Percentiles rank a stretch among this genome's conserved stretches.
Conservation (phyloP, 2,329 filamentous ascomycete species). For the Penicillium sclerotiorum region DNA sequence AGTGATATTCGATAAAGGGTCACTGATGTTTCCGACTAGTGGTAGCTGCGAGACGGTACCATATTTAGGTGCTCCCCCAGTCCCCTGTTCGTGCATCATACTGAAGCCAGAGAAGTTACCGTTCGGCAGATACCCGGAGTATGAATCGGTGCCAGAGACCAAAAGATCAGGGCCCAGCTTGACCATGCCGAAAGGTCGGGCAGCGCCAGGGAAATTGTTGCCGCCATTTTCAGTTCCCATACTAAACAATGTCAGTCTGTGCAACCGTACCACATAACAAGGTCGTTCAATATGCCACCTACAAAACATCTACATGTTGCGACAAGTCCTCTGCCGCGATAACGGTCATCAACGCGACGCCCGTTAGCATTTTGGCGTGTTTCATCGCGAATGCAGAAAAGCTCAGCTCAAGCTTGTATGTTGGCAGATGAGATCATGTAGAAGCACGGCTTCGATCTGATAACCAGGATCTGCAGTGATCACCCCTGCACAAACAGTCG, state of each 20-base stretch:
- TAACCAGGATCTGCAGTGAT: not conserved
- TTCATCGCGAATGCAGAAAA: constrained; percentile 8
- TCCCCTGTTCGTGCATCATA: constrained; percentile 68
- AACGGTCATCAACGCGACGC: constrained; percentile 16
- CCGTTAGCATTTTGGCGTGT: constrained; percentile 10
- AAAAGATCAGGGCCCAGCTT: constrained; percentile 48
- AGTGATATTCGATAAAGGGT: constrained; percentile 61
- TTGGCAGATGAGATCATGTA: not conserved
- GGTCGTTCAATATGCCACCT: constrained; percentile 9
- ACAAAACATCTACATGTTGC: constrained; percentile 35
- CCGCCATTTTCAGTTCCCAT: constrained; percentile 39
- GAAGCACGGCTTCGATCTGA: not conserved
- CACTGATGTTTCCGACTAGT: constrained; percentile 51
- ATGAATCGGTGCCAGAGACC: constrained; percentile 38
- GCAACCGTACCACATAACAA: too few species aligned
- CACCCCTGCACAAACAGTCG: not conserved
- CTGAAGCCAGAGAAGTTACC: constrained; percentile 63
- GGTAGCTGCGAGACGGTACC: constrained; percentile 66
- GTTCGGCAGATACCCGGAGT: constrained; percentile 43
- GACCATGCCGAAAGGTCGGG: constrained; percentile 46
- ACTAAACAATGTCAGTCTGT: constrained; percentile 17
- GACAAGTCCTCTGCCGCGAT: constrained; percentile 23
- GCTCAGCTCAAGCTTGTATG: not conserved
- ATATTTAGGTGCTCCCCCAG: constrained; percentile 70
- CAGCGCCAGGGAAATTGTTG: constrained; percentile 48